phyloP scores from a whole-genome alignment of 495 filamentous ascomycete species.

The Collariella sp. region DNA sequence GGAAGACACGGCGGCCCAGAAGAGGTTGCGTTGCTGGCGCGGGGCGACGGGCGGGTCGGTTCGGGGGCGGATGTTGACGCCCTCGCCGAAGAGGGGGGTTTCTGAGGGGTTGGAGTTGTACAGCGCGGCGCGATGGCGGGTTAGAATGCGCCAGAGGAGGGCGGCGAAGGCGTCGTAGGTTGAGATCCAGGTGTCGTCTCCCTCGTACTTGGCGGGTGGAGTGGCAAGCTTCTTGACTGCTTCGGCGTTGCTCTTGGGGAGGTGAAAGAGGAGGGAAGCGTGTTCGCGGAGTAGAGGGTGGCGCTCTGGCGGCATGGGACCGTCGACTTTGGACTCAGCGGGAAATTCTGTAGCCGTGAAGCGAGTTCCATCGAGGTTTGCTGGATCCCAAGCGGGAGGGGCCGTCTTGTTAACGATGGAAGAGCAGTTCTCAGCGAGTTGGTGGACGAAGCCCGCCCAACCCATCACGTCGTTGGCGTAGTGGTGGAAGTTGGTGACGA shows the following conservation, averaged over 20 bases:
- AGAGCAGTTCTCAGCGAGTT: constrained; percentile 39
- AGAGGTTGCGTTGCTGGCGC: constrained; percentile 32
- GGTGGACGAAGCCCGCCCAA: constrained; percentile 30
- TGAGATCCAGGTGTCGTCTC: constrained; percentile 31
- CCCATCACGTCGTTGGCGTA: constrained; percentile 39
- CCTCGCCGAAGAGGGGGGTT: constrained; percentile 24
- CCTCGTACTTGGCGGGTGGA: constrained; percentile 16
- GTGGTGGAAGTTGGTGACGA: constrained; percentile 40
- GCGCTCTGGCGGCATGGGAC: constrained; percentile 19
- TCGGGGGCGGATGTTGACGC: constrained; percentile 35
- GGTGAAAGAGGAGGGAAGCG: constrained; percentile 31
- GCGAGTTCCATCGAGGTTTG: constrained; percentile 28
- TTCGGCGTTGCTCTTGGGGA: constrained; percentile 36
- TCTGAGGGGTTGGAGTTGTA: constrained; percentile 23
- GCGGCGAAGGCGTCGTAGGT: constrained; percentile 38
- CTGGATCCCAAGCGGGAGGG: constrained; percentile 29
- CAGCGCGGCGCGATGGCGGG: constrained; percentile 26
- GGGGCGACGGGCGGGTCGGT: constrained; percentile 23
- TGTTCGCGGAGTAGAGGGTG: constrained; percentile 26
- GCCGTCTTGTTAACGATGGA: constrained; percentile 25
- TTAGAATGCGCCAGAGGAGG: constrained; percentile 31
- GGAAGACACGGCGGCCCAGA: constrained; percentile 22
- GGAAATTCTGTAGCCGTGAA: constrained; percentile 21
- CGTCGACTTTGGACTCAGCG: constrained; percentile 24
- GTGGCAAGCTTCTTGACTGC: constrained; percentile 32